Percentiles rank a stretch among this genome's conserved stretches.
Conservation (phyloP, 495 filamentous ascomycete species). For the Pyrenopolyporus hunteri region DNA sequence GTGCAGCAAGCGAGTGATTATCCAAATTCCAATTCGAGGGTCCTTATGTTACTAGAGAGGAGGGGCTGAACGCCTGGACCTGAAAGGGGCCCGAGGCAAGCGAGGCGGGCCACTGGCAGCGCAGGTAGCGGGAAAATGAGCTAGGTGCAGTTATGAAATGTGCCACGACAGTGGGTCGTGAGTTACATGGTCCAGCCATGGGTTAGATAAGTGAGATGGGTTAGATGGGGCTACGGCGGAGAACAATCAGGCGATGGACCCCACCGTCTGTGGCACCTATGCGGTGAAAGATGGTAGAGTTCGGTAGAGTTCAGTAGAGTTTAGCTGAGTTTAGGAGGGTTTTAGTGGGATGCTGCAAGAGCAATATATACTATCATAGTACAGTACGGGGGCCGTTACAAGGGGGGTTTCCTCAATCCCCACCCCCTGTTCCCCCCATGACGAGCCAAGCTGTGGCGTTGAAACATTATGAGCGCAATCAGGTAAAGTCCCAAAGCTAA, state of each 20-base stretch:
- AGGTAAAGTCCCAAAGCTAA: neutral
- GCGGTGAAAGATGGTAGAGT: no score
- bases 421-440: neutral
- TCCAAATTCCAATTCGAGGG: slow-evolving; percentile 32
- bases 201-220: no score
- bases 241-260: slow-evolving; percentile 11
- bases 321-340: neutral
- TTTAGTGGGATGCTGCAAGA: neutral
- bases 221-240: neutral
- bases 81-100: neutral
- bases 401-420: neutral
- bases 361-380: neutral
- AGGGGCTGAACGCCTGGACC: slow-evolving; percentile 22
- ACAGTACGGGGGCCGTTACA: neutral
- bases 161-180: slow-evolving; percentile 17
- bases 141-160: slow-evolving; percentile 15
- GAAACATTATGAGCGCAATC: slow-evolving; percentile 19
- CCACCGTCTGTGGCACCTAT: slow-evolving; percentile 27
- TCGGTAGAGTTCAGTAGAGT: slow-evolving; percentile 7
- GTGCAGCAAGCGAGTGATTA: slow-evolving; percentile 24
- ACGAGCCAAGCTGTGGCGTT: slow-evolving; percentile 27
- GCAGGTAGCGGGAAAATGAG: neutral
- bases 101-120: slow-evolving; percentile 10
- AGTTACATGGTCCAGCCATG: neutral
- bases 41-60: no score